phyloP scores from a whole-genome alignment of 2,329 filamentous ascomycete genomes.

The Penicillium sp. region DNA sequence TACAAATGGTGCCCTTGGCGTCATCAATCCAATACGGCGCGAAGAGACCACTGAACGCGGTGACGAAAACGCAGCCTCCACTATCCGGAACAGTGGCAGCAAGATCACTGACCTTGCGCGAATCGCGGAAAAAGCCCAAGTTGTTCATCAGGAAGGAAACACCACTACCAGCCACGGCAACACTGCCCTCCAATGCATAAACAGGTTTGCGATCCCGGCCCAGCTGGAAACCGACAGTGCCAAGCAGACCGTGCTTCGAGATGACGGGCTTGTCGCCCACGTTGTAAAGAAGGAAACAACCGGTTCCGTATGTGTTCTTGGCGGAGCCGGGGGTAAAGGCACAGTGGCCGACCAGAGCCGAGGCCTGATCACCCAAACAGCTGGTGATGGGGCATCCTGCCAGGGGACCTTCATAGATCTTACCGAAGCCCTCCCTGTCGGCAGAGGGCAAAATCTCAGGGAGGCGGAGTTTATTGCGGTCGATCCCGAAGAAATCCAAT shows the following conservation, averaged over 20 bases:
- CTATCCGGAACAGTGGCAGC: conserved; percentile 65
- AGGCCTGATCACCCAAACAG: conserved; percentile 80
- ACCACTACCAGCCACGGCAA: conserved; percentile 74
- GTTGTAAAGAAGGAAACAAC: conserved; percentile 84
- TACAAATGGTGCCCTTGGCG: conserved; percentile 79
- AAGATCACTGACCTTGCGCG: conserved; percentile 59
- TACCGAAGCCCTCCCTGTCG: conserved; percentile 66
- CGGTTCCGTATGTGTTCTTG: conserved; percentile 89
- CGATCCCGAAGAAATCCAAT: conserved; percentile 72
- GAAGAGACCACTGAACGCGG: conserved; percentile 84
- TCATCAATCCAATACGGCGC: conserved; percentile 94
- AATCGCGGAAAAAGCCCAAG: conserved; percentile 56
- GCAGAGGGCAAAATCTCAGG: conserved; percentile 83
- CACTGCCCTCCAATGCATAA: conserved; percentile 78
- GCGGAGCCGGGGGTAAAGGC: conserved; percentile 76
- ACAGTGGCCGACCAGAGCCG: conserved; percentile 78
- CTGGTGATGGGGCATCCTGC: conserved; percentile 71
- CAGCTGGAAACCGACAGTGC: conserved; percentile 82
- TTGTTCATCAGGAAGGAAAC: conserved; percentile 69
- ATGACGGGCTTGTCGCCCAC: conserved; percentile 79
- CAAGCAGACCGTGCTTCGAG: conserved; percentile 72
- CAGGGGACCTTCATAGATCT: conserved; percentile 59
- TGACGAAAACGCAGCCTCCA: conserved; percentile 80
- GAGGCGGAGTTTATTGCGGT: conserved; percentile 64
- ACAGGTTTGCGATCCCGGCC: conserved; percentile 57